Evolutionary conservation across 2,329 filamentous ascomycete species (phyloP).

Genomic region (Phaeosphaeriaceae sp.): DNA sequence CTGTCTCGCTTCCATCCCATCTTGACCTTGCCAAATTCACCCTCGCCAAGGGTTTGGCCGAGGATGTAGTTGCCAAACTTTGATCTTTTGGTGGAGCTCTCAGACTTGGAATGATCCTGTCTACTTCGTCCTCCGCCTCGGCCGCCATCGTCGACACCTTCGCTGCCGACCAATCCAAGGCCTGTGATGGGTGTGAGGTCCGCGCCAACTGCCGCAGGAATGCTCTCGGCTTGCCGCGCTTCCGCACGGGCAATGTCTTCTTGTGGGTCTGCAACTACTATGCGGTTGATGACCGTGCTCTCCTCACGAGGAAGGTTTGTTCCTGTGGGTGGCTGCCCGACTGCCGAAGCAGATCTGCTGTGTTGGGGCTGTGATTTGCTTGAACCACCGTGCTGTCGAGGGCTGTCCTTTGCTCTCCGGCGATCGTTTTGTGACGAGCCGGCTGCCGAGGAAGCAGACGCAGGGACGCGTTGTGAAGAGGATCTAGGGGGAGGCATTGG

Average conservation of each 20-base stretch:
- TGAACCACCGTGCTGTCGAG: constrained; percentile 41
- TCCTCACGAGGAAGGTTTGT: constrained; percentile 71
- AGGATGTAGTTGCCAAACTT: constrained; percentile 96
- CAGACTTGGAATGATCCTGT: constrained; percentile 63
- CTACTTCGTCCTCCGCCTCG: constrained; percentile 54
- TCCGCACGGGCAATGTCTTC: constrained; percentile 75
- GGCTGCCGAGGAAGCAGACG: constrained; percentile 24
- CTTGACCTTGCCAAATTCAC: constrained; percentile 98
- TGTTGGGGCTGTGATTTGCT: constrained; percentile 47
- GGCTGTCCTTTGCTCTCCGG: constrained; percentile 56
- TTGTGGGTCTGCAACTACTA: constrained; percentile 77
- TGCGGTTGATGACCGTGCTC: constrained; percentile 78
- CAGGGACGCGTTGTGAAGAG: constrained; percentile 69
- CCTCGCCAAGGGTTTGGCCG: constrained; percentile 94
- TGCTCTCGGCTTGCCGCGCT: constrained; percentile 70
- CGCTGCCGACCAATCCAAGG: constrained; percentile 58
- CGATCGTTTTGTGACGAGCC: constrained; percentile 43
- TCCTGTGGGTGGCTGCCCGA: constrained; percentile 60
- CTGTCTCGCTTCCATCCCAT: constrained; percentile 97
- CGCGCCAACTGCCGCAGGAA: constrained; percentile 51
- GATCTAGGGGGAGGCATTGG: constrained; percentile 79
- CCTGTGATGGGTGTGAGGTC: constrained; percentile 55
- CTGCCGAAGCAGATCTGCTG: constrained; percentile 56
- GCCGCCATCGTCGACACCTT: constrained; percentile 57
- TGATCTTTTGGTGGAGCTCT: constrained; percentile 70